These are phyloP conservation scores for Lomentospora prolificans DNA, from an alignment of 2,329 filamentous ascomycete genomes.

Conservation along the genomic window DNA sequence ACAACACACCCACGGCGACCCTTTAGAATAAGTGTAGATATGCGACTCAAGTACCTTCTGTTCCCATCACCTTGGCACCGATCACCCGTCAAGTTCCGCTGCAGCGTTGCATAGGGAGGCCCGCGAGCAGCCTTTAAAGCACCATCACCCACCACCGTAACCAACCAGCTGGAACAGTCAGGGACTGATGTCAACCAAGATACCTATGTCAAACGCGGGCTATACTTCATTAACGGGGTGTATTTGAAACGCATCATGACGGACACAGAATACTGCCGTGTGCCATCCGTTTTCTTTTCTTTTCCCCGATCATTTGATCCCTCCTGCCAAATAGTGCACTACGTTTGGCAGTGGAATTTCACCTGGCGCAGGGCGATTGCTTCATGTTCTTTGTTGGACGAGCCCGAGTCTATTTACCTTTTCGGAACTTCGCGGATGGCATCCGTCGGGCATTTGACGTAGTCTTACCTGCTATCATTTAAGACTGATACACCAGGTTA, in stretches of 20 bases:
- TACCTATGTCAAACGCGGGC: not conserved
- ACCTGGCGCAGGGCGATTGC: too few species aligned
- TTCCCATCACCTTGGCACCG: not conserved
- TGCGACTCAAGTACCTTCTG: not conserved
- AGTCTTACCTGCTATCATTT: slow-evolving; percentile 1
- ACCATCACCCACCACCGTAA: not conserved
- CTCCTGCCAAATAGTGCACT: too few species aligned
- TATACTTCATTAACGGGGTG: too few species aligned
- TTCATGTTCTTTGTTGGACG: too few species aligned
- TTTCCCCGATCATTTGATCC: too few species aligned
- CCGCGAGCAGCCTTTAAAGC: not conserved
- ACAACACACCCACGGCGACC: too few species aligned
- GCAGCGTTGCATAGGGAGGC: slow-evolving; percentile 7
- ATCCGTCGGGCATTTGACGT: not conserved
- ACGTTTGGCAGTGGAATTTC: too few species aligned
- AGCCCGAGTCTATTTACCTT: not conserved
- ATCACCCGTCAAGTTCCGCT: slow-evolving; percentile 1
- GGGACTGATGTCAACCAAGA: not conserved
- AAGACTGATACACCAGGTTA: not conserved
- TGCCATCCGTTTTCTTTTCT: too few species aligned
- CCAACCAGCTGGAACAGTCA: not conserved
- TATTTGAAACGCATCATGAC: too few species aligned
- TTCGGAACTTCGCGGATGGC: not conserved
- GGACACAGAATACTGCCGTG: too few species aligned
- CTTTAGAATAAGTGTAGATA: too few species aligned